A percentile compares a stretch with the other conserved stretches of the same genome.
These are phyloP conservation scores for Withania somnifera DNA, from an alignment of 305 asterid genomes.

Conservation along the genomic window DNA sequence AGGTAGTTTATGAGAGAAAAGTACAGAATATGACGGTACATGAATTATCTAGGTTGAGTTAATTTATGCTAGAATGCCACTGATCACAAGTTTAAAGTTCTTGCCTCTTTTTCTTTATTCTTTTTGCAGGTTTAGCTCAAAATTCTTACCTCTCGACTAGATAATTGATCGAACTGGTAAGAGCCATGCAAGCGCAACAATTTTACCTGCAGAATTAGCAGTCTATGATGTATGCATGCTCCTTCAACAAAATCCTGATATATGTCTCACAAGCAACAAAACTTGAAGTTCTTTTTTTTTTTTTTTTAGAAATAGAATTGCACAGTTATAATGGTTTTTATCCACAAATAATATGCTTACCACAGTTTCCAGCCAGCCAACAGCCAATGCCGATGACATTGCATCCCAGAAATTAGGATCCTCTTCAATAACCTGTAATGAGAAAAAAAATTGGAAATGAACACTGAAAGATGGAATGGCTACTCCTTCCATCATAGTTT, in stretches of 20 bases:
- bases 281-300: too few species aligned
- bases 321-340: not conserved
- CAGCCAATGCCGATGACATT: constrained; percentile 78
- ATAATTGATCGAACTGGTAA: constrained; percentile 70
- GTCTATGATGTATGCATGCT: constrained; percentile 5
- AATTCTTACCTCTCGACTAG: constrained; percentile 68
- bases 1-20: not conserved
- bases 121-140: not conserved
- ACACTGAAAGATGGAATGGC: not conserved
- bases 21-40: not conserved
- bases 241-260: not conserved
- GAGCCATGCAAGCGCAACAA: constrained; percentile 92
- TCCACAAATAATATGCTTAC: constrained; percentile 29
- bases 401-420: constrained; percentile 87
- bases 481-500: not conserved
- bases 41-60: not conserved
- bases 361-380: constrained; percentile 92
- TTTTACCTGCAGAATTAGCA: constrained; percentile 49
- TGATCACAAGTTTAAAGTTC: not conserved
- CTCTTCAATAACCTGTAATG: constrained; percentile 73
- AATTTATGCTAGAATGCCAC: not conserved
- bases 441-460: constrained; percentile 3
- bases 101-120: not conserved
- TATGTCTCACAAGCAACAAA: constrained; percentile 9
- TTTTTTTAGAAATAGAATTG: too few species aligned